Evolutionary conservation across 139 green algal genomes (phyloP), one percentile per base, ranked within the genome.

Genomic region (Eudorina sp.): DNA sequence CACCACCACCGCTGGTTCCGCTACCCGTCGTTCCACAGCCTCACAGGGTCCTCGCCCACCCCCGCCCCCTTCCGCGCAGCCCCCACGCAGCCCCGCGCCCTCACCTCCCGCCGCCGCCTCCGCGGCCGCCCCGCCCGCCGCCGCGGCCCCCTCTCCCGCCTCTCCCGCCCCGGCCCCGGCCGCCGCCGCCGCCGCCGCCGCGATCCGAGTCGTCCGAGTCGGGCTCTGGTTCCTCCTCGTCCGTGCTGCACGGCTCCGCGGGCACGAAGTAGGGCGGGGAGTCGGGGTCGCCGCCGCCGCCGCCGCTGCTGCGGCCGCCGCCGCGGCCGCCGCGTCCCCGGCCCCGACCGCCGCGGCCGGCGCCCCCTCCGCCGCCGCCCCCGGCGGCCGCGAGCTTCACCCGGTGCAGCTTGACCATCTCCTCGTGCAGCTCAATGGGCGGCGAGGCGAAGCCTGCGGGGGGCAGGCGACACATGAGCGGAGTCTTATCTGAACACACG

Each of bases 361-460:
- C 48, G 13, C 75, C 48, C 2, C 75, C 51, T 7, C 31, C 34
- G 9, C 53, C 51, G 46, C 68, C 53, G 31, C 45, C 83, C 8
- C 40, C 48, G 4, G 27, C 68, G 2, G 58, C 66, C 45, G 1
- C 48, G 7, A 43, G 19, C 83, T 73, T 38, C 45, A 91, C 48
- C 23, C 62, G 77, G 66, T 89, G 78, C 79, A 92, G 83, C 82
- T 75, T 74, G 11, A 86, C 58, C 77, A 89, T 88, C 69, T 91
- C 88, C 34, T 94, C 74, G 51, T 95, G 92, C 29, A 97, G 89
- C 43, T 93, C 81, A 53, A 97, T 92, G 3, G 95, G 91, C 3
- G 92, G 79, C 1, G 93, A 97, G 34, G 64, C 85, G 79, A 96
- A 90, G 55, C 88, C 88, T 93, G 86, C 34, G 58, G 18, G 66